A percentile compares a stretch with the other conserved stretches of the same genome.
Conservation (phyloP, 2,329 filamentous ascomycete species). For the Penicillium sp. region DNA sequence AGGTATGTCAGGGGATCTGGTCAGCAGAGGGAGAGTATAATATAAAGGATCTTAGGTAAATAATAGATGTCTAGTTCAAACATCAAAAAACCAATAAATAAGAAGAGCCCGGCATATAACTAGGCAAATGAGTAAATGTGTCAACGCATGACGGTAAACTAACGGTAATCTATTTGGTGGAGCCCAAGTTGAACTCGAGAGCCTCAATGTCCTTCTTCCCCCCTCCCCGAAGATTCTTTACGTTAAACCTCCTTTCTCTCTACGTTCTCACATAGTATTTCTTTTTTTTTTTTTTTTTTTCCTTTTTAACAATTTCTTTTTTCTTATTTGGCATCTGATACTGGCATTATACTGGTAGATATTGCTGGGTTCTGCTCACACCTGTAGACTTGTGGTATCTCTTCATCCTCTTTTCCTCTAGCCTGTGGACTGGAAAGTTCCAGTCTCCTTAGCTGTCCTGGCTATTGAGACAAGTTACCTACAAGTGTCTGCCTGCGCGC, state of each 20-base stretch:
- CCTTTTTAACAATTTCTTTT: background rate
- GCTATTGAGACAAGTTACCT: background rate
- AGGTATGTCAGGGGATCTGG: background rate
- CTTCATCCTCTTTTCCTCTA: background rate
- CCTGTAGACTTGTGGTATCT: conserved; percentile 1
- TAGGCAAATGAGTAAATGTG: too few species aligned
- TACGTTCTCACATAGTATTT: background rate
- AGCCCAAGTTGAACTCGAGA: background rate
- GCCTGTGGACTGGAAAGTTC: background rate
- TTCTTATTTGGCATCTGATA: background rate
- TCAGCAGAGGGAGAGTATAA: too few species aligned
- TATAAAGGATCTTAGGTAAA: too few species aligned
- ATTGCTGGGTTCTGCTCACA: background rate
- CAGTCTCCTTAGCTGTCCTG: background rate
- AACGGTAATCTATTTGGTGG: conserved; percentile 6
- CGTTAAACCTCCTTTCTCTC: too few species aligned
- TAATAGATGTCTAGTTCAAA: too few species aligned
- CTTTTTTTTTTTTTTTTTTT: conserved; percentile 5
- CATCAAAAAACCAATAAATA: too few species aligned
- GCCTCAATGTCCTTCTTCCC: conserved; percentile 3
- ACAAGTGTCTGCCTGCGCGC: background rate
- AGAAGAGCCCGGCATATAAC: too few species aligned
- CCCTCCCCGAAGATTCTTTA: background rate
- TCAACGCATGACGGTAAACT: background rate
- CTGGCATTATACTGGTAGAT: conserved; percentile 3